Conservation (phyloP, 192 early-diverging fungal genomes). For the Coemansia sp. region DNA sequence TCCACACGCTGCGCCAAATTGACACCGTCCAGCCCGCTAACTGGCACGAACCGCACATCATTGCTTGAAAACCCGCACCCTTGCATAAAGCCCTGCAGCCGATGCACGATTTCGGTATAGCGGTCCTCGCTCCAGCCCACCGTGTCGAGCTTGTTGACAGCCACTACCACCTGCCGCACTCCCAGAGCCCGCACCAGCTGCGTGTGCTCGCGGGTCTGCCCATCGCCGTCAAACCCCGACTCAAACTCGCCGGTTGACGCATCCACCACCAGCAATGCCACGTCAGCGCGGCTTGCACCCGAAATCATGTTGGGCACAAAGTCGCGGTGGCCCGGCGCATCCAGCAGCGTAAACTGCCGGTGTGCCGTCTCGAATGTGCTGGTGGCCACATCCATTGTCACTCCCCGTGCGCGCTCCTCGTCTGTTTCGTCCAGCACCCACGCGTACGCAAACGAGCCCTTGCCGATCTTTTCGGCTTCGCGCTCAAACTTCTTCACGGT, state of each 20-base stretch:
- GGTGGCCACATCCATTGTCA: constrained; percentile 96
- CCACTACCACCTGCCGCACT: constrained; percentile 87
- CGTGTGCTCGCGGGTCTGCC: constrained; percentile 96
- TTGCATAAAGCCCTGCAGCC: constrained; percentile 68
- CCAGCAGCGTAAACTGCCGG: constrained; percentile 81
- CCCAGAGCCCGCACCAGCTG: constrained; percentile 88
- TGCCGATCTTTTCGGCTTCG: constrained; percentile 90
- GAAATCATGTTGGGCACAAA: constrained; percentile 99
- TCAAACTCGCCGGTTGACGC: constrained; percentile 89
- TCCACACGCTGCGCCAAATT: constrained; percentile 65
- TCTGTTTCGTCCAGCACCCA: constrained; percentile 98
- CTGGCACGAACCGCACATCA: constrained; percentile 81
- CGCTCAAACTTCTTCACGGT: constrained; percentile 84
- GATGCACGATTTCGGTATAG: constrained; percentile 70
- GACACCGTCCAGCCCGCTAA: constrained; percentile 86
- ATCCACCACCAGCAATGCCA: constrained; percentile 90
- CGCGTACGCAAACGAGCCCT: constrained; percentile 93
- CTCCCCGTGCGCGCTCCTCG: constrained; percentile 83
- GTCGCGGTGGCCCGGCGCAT: constrained; percentile 96
- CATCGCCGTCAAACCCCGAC: constrained; percentile 87
- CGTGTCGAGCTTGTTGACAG: constrained; percentile 93
- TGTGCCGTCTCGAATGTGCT: constrained; percentile 80
- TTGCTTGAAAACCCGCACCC: constrained; percentile 77
- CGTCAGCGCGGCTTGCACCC: constrained; percentile 90
- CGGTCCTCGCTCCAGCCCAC: constrained; percentile 80